Conservation (phyloP, 2,329 filamentous ascomycete species). For the Botrytis fragariae region DNA sequence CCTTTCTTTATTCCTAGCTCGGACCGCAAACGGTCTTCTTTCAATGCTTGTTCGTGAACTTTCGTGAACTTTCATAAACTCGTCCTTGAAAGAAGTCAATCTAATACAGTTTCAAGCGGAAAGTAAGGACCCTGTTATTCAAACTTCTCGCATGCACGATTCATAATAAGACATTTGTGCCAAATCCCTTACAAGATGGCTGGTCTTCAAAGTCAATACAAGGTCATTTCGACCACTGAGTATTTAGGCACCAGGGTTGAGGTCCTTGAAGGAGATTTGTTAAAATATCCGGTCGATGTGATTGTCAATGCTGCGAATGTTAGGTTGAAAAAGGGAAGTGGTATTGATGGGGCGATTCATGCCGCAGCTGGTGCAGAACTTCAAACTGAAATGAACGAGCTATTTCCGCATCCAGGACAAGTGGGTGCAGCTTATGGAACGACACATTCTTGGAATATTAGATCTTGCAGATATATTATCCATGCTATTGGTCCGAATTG, state of each 20-base stretch:
- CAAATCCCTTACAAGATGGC: neutral
- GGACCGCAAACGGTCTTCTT: slow-evolving; percentile 11
- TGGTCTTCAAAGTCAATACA: neutral
- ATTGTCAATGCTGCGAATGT: slow-evolving; percentile 11
- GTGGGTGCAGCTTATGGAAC: slow-evolving; percentile 8
- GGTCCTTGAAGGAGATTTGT: neutral
- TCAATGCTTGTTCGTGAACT: neutral
- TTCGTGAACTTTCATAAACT: neutral
- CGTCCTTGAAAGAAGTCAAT: neutral
- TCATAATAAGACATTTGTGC: neutral
- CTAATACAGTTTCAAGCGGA: neutral
- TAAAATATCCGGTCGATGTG: slow-evolving; percentile 6
- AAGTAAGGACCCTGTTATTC: neutral
- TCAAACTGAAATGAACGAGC: neutral
- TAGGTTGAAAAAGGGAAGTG: neutral
- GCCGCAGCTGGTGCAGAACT: neutral
- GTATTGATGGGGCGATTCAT: neutral
- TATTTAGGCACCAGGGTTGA: slow-evolving; percentile 8
- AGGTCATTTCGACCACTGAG: neutral
- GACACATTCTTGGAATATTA: neutral
- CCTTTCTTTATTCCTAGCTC: neutral
- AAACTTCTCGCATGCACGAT: neutral
- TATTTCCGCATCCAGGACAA: neutral
- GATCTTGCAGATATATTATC: neutral
- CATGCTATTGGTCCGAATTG: slow-evolving; percentile 12